phyloP scores from a whole-genome alignment of 306 rosid genomes.

The Acacia crassicarpa region DNA sequence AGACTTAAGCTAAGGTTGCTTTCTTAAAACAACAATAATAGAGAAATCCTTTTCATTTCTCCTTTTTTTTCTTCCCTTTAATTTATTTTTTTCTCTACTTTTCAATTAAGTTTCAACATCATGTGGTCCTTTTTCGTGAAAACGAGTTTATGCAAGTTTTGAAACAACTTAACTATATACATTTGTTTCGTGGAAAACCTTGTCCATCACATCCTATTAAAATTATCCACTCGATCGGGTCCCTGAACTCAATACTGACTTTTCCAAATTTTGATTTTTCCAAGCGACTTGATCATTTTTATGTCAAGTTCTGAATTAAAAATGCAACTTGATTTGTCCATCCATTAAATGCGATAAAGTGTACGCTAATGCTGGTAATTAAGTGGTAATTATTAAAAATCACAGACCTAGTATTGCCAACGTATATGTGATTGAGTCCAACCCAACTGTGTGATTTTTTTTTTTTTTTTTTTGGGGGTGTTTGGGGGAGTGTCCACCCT shows the following conservation, averaged over 20 bases:
- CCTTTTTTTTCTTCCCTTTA: background rate
- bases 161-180: too few species aligned
- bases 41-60: background rate
- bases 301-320: background rate
- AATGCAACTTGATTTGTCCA: too few species aligned
- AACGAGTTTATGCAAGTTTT: background rate
- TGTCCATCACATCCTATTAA: background rate
- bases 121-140: background rate
- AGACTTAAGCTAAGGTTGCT: background rate
- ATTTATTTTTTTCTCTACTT: background rate
- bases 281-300: too few species aligned
- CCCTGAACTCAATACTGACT: background rate
- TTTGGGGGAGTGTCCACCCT: too few species aligned
- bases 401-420: background rate
- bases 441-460: too few species aligned
- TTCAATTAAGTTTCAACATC: background rate
- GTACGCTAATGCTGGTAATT: too few species aligned
- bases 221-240: background rate
- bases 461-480: too few species aligned
- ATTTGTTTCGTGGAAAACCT: background rate
- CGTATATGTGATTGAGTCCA: background rate
- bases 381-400: background rate
- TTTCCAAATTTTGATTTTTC: too few species aligned
- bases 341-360: too few species aligned
- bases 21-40: background rate